These are phyloP conservation scores for Fusarium tuaranense DNA, from an alignment of 2,329 filamentous ascomycete species.

Conservation along the genomic window DNA sequence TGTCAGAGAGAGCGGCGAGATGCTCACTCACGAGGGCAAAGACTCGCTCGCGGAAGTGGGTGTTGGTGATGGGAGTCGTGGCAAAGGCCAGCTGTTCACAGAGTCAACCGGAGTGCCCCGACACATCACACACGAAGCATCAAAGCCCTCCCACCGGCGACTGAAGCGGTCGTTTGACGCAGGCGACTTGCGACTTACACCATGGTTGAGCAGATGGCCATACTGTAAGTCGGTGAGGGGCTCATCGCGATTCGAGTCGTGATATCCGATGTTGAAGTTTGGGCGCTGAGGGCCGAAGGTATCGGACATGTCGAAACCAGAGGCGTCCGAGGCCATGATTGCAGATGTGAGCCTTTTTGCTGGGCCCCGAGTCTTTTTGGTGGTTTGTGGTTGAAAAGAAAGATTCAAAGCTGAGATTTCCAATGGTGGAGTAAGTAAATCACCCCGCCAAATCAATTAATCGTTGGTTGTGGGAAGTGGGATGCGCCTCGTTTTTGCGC, in stretches of 20 bases:
- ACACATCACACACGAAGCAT: background rate
- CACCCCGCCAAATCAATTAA: slow-evolving; percentile 41
- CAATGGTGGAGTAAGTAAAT: slow-evolving; percentile 43
- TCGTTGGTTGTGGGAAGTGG: slow-evolving; percentile 28
- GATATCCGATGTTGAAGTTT: slow-evolving; percentile 77
- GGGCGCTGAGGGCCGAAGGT: slow-evolving; percentile 50
- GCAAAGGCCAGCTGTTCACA: slow-evolving; percentile 77
- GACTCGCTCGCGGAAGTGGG: slow-evolving; percentile 77
- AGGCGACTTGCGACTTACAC: slow-evolving; percentile 63
- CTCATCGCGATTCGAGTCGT: slow-evolving; percentile 72
- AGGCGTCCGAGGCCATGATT: slow-evolving; percentile 41
- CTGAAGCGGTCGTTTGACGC: background rate
- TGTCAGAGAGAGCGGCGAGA: slow-evolving; percentile 58
- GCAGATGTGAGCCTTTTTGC: background rate
- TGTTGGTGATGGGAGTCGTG: slow-evolving; percentile 82
- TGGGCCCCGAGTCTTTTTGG: background rate
- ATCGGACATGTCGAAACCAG: slow-evolving; percentile 42
- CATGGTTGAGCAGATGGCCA: slow-evolving; percentile 74
- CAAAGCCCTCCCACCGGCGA: background rate
- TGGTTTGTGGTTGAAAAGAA: slow-evolving; percentile 13
- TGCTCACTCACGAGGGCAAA: slow-evolving; percentile 70
- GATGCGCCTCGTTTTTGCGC: slow-evolving; percentile 9
- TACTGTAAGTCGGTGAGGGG: slow-evolving; percentile 74
- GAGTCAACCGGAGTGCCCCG: slow-evolving; percentile 33
- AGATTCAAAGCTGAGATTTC: slow-evolving; percentile 41